Evolutionary conservation across 1,284 basidiomycete genomes (phyloP), one percentile per base, ranked within the genome.

Genomic region (Microbotryomycetes sp.): DNA sequence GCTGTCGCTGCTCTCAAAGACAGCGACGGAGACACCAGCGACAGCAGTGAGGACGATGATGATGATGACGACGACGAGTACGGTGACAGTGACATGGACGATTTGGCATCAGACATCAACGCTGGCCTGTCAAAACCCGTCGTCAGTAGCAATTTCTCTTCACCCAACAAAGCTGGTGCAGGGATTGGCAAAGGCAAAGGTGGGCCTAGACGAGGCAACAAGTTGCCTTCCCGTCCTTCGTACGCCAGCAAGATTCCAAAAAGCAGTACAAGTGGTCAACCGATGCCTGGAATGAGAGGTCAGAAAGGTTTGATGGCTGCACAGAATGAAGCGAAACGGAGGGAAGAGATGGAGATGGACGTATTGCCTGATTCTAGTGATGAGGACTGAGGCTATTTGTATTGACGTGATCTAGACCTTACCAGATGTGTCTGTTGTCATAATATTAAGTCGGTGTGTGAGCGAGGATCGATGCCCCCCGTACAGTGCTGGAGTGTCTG

Each of bases 31-130:
- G 49, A 50, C 9, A 46, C 45, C 45, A 28, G 49, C 49, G 49
- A 50, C 49, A 22, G 22, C 49, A 50, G 49, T 22, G 49, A 50
- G 49, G 49, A 50, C 22, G 49, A 50, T 50, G 49, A 50, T 22
- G 49, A 50, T 22, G 49, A 28, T 15, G 49, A 50, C 19, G 36
- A 42, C 36, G 49, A 50, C 49, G 49, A 50, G 9, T 12, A 28
- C n/a, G 49, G 23, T 42, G 36, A 42, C 36, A 42, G 36, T 42
- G 36, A 42, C 19, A 12, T 42, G 9, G 36, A 42, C 12, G 36
- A 42, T 19, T 9, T 42, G 36, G 9, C 36, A 12, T 9, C 36
- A 42, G 12, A 9, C 9, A 42, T 12, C 36, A 19, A 9, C 36
- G 19, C 36, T 19, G 36, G 9, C 12, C 9, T 19, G 19, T 12